Conservation (phyloP, 768 basidiomycete genomes). For the Sarcodon sp. region DNA sequence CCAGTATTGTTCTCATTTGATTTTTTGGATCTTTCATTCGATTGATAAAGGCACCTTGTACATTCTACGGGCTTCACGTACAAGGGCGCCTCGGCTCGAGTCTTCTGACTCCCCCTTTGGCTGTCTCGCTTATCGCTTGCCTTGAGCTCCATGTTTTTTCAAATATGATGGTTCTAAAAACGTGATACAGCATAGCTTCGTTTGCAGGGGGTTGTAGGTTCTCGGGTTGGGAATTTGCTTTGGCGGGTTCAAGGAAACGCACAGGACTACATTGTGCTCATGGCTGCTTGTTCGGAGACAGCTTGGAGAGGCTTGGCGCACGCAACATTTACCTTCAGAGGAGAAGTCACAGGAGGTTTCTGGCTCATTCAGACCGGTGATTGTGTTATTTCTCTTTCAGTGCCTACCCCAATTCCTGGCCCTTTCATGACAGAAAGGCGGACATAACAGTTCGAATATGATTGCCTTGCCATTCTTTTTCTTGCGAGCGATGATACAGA, state of each 20-base stretch:
- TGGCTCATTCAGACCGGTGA: background rate
- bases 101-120: background rate
- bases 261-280: background rate
- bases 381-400: background rate
- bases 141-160: background rate
- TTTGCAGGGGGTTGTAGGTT: too few species aligned
- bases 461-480: background rate
- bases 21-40: background rate
- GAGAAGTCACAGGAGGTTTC: background rate
- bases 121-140: background rate
- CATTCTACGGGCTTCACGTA: background rate
- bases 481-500: background rate
- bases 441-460: conserved; percentile 1
- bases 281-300: background rate
- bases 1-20: background rate
- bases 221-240: background rate
- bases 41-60: background rate
- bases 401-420: conserved; percentile 1
- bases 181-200: too few species aligned
- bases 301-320: background rate
- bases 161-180: background rate
- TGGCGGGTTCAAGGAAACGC: background rate
- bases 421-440: conserved; percentile 2
- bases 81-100: background rate
- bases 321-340: background rate